phyloP scores from a whole-genome alignment of 2,329 filamentous ascomycete species.

The Trichoderma endophyticum region DNA sequence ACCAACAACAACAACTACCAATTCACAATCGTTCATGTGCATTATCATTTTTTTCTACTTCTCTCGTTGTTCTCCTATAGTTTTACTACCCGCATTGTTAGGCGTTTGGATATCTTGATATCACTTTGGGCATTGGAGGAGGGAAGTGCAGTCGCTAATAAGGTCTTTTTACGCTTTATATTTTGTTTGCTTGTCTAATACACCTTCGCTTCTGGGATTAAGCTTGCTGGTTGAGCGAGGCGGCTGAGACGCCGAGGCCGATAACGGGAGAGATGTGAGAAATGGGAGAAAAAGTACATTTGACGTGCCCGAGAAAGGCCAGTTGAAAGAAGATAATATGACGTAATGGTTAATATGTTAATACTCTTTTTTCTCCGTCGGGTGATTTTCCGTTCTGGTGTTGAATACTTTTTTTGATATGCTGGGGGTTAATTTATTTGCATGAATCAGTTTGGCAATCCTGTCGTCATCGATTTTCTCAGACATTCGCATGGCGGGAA shows the following conservation, averaged over 20 bases:
- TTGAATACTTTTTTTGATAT: neutral
- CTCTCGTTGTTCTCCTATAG: neutral
- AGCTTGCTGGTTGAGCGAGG: slow-evolving; percentile 18
- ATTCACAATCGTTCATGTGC: neutral
- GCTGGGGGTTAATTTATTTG: neutral
- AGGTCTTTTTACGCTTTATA: slow-evolving; percentile 25
- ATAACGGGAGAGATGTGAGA: neutral
- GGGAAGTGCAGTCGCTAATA: slow-evolving; percentile 25
- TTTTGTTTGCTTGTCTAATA: slow-evolving; percentile 12
- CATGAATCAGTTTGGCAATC: neutral
- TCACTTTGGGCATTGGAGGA: slow-evolving; percentile 18
- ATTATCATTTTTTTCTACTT: neutral
- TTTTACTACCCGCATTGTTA: slow-evolving; percentile 19
- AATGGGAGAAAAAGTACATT: slow-evolving; percentile 5
- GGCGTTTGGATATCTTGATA: slow-evolving; percentile 23
- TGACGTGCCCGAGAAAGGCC: slow-evolving; percentile 1
- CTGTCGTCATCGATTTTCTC: neutral
- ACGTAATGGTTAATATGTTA: slow-evolving; percentile 14
- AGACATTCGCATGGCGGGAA: neutral
- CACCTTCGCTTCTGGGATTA: slow-evolving; percentile 19
- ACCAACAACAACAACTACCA: neutral
- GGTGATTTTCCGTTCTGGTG: neutral
- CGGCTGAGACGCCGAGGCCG: neutral
- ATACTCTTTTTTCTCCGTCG: neutral
- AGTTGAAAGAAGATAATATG: slow-evolving; percentile 8